A percentile compares a stretch with the other conserved stretches of the same genome.
Conservation (phyloP, 495 filamentous ascomycete genomes). For the Poronia punctata region DNA sequence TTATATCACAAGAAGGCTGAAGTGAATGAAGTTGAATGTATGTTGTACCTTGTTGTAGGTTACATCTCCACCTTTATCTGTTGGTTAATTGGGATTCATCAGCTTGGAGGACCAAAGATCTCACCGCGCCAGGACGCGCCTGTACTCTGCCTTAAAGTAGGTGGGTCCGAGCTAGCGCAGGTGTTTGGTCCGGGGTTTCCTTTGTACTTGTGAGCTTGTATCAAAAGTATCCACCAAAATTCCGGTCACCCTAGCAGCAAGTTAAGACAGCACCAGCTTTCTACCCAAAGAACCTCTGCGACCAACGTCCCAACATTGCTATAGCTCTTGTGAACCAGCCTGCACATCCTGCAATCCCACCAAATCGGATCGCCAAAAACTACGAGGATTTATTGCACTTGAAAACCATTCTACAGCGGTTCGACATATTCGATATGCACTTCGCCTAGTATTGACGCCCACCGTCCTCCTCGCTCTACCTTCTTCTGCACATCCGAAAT, state of each 20-base stretch:
- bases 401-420: slow-evolving; percentile 1
- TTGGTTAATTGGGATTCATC: too few relatives aligned
- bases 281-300: slow-evolving; percentile 1
- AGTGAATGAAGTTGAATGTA: too few relatives aligned
- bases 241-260: too few relatives aligned
- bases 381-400: neutral
- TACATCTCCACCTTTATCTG: too few relatives aligned
- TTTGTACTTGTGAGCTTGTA: too few relatives aligned
- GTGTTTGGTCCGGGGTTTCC: neutral
- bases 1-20: neutral
- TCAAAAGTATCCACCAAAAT: slow-evolving; percentile 1
- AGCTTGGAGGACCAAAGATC: neutral
- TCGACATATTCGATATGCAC: slow-evolving; percentile 2
- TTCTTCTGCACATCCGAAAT: slow-evolving; percentile 37
- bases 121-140: slow-evolving; percentile 4
- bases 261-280: too few relatives aligned
- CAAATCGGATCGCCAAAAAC: too few relatives aligned
- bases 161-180: slow-evolving; percentile 2
- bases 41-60: too few relatives aligned
- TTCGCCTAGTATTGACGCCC: neutral
- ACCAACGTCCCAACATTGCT: too few relatives aligned
- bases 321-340: too few relatives aligned
- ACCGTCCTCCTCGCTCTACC: slow-evolving; percentile 8
- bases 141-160: neutral
- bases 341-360: too few relatives aligned